phyloP scores from a whole-genome alignment of 768 basidiomycete genomes.

The Chalciporus pseudorubinellus region DNA sequence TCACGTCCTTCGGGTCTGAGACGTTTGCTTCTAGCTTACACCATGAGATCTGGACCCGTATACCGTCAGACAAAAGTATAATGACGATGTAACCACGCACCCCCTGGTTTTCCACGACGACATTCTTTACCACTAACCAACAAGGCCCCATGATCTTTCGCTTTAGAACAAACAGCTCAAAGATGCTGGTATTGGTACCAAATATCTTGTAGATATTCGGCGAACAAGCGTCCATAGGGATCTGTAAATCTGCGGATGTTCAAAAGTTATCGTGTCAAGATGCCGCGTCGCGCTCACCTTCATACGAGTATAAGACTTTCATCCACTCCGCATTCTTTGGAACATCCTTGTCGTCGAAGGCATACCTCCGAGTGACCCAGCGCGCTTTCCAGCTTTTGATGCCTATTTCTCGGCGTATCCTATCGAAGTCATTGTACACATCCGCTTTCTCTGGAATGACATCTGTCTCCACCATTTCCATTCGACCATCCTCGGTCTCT shows the following conservation, averaged over 20 bases:
- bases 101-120: conserved; percentile 71
- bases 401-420: conserved; percentile 64
- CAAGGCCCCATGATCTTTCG: conserved; percentile 99
- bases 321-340: conserved; percentile 86
- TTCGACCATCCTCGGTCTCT: conserved; percentile 28
- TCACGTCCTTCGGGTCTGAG: conserved; percentile 83
- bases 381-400: conserved; percentile 80
- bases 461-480: conserved; percentile 64
- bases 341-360: conserved; percentile 75
- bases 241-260: conserved; percentile 34
- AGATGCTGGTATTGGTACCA: conserved; percentile 89
- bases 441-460: conserved; percentile 65
- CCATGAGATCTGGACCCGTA: conserved; percentile 87
- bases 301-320: conserved; percentile 90
- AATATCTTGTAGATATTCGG: conserved; percentile 86
- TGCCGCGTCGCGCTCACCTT: conserved; percentile 49
- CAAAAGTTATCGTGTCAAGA: neutral
- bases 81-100: conserved; percentile 43
- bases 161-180: conserved; percentile 91
- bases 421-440: conserved; percentile 81
- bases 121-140: conserved; percentile 86
- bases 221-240: conserved; percentile 71
- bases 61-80: conserved; percentile 2
- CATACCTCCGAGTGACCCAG: conserved; percentile 87
- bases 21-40: conserved; percentile 90